Base-by-base conservation (phyloP, 768 basidiomycete genomes). In the Leccinellum albellum region DNA sequence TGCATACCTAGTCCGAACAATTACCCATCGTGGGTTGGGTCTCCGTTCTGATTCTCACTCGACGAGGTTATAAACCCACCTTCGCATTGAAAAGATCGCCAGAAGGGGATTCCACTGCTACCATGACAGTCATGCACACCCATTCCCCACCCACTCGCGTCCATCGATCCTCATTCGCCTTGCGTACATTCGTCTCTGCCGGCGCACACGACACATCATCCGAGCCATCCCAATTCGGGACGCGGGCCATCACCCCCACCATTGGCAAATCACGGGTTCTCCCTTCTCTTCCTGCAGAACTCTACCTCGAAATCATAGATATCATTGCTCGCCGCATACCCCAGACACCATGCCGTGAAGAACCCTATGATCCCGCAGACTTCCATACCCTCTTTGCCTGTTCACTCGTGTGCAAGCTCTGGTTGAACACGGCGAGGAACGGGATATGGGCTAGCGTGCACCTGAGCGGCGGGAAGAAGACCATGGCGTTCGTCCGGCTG, bases 221-320 rank as follows among this genome's bases (percentile, higher is more conserved):
- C 32, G 26, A 31, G 6, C 29, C 45, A 4, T 29, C 33, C 20
- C 48, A n/a, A 46, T 23, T 23, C 15, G 58, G 45, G 23, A 29
- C 32, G 21, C 42, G 50, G 2, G 50, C 50, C 23, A 13, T 52
- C 44, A 50, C 56, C 24, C 14, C 62, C 55, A 42, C 45, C 33
- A 28, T 50, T 15, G 24, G 33, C 9, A 53, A 55, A 60, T 53
- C 56, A 51, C 60, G 48, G 4, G 9, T 48, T 4, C 58, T 49
- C 51, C 65, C 64, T 31, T 56, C 62, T 17, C 61, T 71, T 32
- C 70, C 70, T 15, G 60, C 68, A 23, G 71, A 73, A 56, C 59
- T 71, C 35, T 67, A 73, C 29, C 64, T 73, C 40, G 61, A 64
- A 35, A 64, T 71, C 55, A 68, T 71, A 37, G 67, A 73, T 26